These are phyloP conservation scores for Penicillium sp. DNA, from an alignment of 2,329 filamentous ascomycete species.

Conservation along the genomic window DNA sequence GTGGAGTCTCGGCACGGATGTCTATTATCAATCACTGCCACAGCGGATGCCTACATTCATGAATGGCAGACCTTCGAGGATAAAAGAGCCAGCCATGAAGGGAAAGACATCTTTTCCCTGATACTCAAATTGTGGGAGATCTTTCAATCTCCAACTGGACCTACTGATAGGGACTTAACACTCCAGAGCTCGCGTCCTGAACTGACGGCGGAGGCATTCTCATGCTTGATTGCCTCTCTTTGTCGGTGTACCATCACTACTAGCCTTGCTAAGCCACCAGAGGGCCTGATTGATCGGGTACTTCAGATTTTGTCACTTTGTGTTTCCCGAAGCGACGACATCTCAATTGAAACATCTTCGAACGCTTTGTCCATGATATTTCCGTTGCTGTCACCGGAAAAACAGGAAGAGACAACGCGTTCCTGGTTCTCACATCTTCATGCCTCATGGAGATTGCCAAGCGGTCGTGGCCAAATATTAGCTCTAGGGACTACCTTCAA, in stretches of 20 bases:
- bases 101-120: constrained; percentile 25
- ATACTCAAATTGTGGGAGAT: constrained; percentile 40
- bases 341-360: constrained; percentile 42
- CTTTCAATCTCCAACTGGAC: constrained; percentile 33
- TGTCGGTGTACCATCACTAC: constrained; percentile 25
- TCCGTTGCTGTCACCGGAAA: constrained; percentile 31
- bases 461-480: constrained; percentile 45
- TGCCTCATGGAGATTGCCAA: constrained; percentile 37
- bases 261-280: constrained; percentile 17
- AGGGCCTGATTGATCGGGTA: constrained; percentile 28
- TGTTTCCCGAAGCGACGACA: constrained; percentile 41
- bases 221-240: constrained; percentile 41
- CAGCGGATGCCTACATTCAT: constrained; percentile 34
- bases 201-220: constrained; percentile 42
- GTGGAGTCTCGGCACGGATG: constrained; percentile 46
- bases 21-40: constrained; percentile 41
- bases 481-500: constrained; percentile 43
- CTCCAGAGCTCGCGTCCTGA: constrained; percentile 41
- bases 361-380: constrained; percentile 42
- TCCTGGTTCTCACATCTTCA: constrained; percentile 42
- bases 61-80: constrained; percentile 18
- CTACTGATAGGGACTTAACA: constrained; percentile 40
- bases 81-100: constrained; percentile 22
- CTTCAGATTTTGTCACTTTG: constrained; percentile 40
- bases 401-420: constrained; percentile 37